Base-by-base conservation (phyloP, 495 filamentous ascomycete species). In the Corynascus novoguineensis region DNA sequence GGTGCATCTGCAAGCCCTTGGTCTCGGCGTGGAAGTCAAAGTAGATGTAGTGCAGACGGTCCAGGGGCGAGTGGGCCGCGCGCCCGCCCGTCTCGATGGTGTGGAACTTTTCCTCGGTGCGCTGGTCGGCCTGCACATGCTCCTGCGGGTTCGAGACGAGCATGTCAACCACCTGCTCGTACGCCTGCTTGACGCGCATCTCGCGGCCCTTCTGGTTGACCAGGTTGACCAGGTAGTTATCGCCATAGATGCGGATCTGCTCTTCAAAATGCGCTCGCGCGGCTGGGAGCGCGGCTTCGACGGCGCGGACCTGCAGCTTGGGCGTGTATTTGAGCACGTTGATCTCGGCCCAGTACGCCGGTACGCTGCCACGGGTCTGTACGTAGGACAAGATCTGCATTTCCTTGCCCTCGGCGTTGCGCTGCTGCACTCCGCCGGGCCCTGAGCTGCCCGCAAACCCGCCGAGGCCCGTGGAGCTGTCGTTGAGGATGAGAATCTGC, bases 1-100 rank as follows among this genome's bases (percentile, higher is more conserved):
- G 88, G 67, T 98, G 87, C 92, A 92, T 96, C 64, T 88, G 82
- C 29, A 97, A 75, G 27, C 89, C 90, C 71, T 93, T 95, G 28
- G 95, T 97, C 73, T 98, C 93, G 67, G 88, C 91, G 74, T 98
- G 93, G 70, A 92, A 97, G 75, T 98, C 95, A 62, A 98, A 97
- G 76, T 97, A 97, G 54, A 97, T 71, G 66, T 98, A 98, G 65
- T 98, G 90, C 15, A 97, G 75, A 29, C 83, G 83, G 68, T 97
- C 90, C 67, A 86, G 84, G 44, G 82, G 45, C n/a, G 67, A 78
- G 38, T 19, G 40, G 24, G 83, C 82, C 46, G 80, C 72, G 50
- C 59, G 35, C 40, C 40, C 71, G 78, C 54, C 72, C 3, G 92
- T 71, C 66, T 96, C 88, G 56, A 97, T 75, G 35, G 81, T 68